These are phyloP conservation scores for Ustilago loliicola DNA, from an alignment of 1,284 basidiomycete species.

Conservation along the genomic window DNA sequence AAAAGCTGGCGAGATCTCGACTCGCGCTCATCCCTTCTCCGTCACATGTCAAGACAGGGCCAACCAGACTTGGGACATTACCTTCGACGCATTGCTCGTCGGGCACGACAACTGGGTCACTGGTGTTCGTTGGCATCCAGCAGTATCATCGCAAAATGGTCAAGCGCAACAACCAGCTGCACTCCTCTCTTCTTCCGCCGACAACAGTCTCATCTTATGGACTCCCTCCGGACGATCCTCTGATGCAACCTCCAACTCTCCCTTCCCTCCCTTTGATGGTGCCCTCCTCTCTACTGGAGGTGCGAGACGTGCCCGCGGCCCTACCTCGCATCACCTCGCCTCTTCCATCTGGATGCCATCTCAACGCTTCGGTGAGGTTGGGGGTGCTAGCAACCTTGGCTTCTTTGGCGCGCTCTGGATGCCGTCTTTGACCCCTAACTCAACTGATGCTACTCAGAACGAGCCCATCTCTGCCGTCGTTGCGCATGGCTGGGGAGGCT, in stretches of 20 bases:
- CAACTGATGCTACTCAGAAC: not conserved
- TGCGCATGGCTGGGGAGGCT: constrained; percentile 67
- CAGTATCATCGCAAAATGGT: not conserved
- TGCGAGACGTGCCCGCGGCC: constrained; percentile 60
- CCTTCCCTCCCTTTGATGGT: constrained; percentile 70
- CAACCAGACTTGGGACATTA: constrained; percentile 52
- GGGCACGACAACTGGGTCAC: constrained; percentile 69
- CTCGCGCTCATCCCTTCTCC: constrained; percentile 42
- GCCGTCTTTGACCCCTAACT: constrained; percentile 21
- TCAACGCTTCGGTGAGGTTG: constrained; percentile 67
- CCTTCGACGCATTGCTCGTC: constrained; percentile 65
- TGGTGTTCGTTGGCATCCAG: constrained; percentile 62
- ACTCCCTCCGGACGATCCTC: constrained; percentile 45
- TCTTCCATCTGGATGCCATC: constrained; percentile 65
- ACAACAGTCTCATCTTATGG: constrained; percentile 69
- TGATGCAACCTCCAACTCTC: not conserved
- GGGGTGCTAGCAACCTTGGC: constrained; percentile 63
- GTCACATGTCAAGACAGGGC: constrained; percentile 10
- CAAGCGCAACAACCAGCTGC: constrained; percentile 54
- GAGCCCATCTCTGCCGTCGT: constrained; percentile 43
- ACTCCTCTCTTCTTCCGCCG: constrained; percentile 65
- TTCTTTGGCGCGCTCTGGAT: constrained; percentile 66
- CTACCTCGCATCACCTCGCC: constrained; percentile 39
- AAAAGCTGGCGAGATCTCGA: constrained; percentile 53
- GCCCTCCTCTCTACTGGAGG: constrained; percentile 72